Evolutionary conservation across 1,284 basidiomycete genomes (phyloP).

Genomic region (Apiotrichum akiyoshidainum): DNA sequence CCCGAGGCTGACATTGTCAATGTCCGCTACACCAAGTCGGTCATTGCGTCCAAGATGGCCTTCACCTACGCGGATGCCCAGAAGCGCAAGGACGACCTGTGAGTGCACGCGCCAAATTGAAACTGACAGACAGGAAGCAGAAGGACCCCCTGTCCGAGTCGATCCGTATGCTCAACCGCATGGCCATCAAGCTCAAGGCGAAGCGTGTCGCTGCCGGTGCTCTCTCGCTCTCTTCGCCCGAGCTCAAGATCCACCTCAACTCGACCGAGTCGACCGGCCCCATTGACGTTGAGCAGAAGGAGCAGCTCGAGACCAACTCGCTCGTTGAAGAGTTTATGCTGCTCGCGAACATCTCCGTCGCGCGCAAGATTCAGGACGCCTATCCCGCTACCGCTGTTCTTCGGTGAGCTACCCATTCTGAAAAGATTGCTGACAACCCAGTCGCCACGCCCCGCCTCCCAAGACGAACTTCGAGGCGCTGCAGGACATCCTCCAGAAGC

Average conservation of each 20-base stretch:
- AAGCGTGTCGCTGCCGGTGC: constrained; percentile 90
- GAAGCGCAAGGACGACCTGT: constrained; percentile 86
- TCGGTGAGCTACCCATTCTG: constrained; percentile 55
- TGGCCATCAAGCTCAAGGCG: constrained; percentile 82
- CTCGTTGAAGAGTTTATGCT: constrained; percentile 99
- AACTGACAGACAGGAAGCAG: constrained; percentile 56
- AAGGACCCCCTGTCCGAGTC: constrained; percentile 81
- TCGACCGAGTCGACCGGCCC: constrained; percentile 89
- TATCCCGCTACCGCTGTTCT: constrained; percentile 96
- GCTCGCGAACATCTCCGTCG: constrained; percentile 93
- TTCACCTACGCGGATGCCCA: constrained; percentile 99
- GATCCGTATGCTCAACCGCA: constrained; percentile 82
- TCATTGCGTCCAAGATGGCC: constrained; percentile 93
- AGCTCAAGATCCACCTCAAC: constrained; percentile 94
- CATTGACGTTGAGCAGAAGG: constrained; percentile 96
- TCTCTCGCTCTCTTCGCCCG: constrained; percentile 92
- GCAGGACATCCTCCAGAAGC: constrained; percentile 85
- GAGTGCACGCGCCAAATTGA: too few species aligned
- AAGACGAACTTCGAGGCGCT: constrained; percentile 92
- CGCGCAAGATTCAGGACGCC: constrained; percentile 83
- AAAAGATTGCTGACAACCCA: constrained; percentile 34
- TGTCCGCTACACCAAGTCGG: constrained; percentile 90
- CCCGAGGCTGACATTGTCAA: constrained; percentile 84
- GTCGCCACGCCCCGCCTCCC: constrained; percentile 91
- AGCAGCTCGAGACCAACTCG: constrained; percentile 88